Evolutionary conservation across 352 stramenopile species (phyloP).

Genomic region (Globisporangium cystogenes): DNA sequence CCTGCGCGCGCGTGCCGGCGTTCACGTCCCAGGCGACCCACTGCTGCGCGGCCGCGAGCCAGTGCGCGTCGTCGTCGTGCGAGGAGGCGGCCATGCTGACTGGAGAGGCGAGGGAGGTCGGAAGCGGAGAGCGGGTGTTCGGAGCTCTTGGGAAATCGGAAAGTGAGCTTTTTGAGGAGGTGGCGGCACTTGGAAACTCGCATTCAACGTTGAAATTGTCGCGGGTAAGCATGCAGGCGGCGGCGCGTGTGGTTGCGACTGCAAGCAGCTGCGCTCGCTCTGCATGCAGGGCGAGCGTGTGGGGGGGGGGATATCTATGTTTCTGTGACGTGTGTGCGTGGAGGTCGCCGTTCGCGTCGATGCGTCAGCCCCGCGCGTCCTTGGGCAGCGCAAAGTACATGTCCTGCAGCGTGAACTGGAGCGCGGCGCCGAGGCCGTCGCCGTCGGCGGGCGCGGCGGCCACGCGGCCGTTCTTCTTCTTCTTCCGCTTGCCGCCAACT

Average conservation of each 20-base stretch:
- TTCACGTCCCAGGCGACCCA: constrained; percentile 89
- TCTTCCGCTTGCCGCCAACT: constrained; percentile 30
- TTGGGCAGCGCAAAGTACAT: constrained; percentile 66
- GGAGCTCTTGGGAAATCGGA: too few relatives aligned
- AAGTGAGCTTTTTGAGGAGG: background rate
- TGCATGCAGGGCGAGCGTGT: too few relatives aligned
- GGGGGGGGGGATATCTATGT: too few relatives aligned
- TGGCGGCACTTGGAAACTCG: too few relatives aligned
- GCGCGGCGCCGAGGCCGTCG: constrained; percentile 2
- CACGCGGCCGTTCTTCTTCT: constrained; percentile 16
- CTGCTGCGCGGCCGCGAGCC: constrained; percentile 52
- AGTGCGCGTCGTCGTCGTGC: constrained; percentile 25
- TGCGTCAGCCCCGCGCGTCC: constrained; percentile 12
- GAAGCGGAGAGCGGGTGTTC: too few relatives aligned
- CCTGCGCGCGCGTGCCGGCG: constrained; percentile 50
- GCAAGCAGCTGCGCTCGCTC: too few relatives aligned
- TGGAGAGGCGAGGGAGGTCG: too few relatives aligned
- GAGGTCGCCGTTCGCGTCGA: too few relatives aligned
- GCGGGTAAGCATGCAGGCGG: too few relatives aligned
- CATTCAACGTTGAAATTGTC: too few relatives aligned
- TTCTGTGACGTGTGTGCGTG: too few relatives aligned
- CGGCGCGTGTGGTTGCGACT: too few relatives aligned
- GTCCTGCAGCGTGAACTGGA: constrained; percentile 78
- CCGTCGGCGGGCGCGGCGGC: background rate
- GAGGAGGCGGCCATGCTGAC: constrained; percentile 1